These are phyloP conservation scores for Gremmenia infestans DNA, from an alignment of 2,329 filamentous ascomycete genomes.

Conservation along the genomic window DNA sequence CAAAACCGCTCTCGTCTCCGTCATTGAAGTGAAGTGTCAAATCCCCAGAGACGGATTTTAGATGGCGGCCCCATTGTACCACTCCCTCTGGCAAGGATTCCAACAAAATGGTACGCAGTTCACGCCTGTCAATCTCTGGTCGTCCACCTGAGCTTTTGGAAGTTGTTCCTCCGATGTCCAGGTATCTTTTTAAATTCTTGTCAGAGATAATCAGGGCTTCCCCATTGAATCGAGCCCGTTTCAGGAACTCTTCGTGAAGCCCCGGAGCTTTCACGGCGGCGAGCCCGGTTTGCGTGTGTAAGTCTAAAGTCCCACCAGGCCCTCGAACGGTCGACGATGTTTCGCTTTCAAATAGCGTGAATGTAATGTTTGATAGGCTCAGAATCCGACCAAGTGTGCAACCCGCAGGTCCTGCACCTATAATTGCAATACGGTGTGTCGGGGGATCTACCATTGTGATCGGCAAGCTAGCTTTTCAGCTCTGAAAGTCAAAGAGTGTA, in stretches of 20 bases:
- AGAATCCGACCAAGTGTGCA: slow-evolving; percentile 16
- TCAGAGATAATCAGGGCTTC: slow-evolving; percentile 33
- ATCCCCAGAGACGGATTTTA: slow-evolving; percentile 5
- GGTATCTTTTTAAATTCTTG: slow-evolving; percentile 36
- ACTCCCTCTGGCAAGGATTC: slow-evolving; percentile 2
- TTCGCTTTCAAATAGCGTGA: slow-evolving; percentile 19
- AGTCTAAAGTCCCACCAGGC: slow-evolving; percentile 42
- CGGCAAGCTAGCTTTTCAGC: neutral
- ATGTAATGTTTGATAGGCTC: neutral
- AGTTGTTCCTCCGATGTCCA: slow-evolving; percentile 14
- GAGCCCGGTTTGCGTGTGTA: slow-evolving; percentile 43
- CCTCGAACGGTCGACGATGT: slow-evolving; percentile 6
- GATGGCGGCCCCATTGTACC: slow-evolving; percentile 9
- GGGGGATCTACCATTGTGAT: neutral
- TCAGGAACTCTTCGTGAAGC: slow-evolving; percentile 39
- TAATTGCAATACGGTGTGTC: slow-evolving; percentile 12
- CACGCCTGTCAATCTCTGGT: slow-evolving; percentile 16
- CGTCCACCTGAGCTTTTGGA: slow-evolving; percentile 12
- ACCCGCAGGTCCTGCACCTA: slow-evolving; percentile 19
- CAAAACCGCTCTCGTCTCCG: slow-evolving; percentile 24
- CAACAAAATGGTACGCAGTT: slow-evolving; percentile 12
- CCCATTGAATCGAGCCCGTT: slow-evolving; percentile 28
- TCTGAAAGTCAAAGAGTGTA: neutral
- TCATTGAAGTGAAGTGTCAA: slow-evolving; percentile 9
- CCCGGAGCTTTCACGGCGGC: slow-evolving; percentile 41